Percentiles rank a stretch among this genome's conserved stretches.
Conservation (phyloP, 202 grass and related monocot species). For the Brachypodium distachyon region DNA sequence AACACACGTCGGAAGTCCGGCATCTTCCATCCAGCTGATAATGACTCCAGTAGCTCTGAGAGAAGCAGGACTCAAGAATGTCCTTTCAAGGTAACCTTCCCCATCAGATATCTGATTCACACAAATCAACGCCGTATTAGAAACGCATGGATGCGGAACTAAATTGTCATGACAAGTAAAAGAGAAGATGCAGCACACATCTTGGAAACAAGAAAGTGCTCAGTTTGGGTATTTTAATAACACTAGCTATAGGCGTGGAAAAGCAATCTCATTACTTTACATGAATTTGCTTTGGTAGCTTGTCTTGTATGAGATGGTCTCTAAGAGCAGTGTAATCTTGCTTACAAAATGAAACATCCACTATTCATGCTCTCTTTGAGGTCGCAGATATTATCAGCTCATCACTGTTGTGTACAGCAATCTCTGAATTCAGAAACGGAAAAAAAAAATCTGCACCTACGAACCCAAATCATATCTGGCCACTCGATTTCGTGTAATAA, state of each 20-base stretch:
- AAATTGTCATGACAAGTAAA: background rate
- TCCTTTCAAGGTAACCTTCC: slow-evolving; percentile 88
- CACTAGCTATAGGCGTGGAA: background rate
- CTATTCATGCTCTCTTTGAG: background rate
- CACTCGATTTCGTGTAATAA: background rate
- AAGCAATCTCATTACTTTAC: background rate
- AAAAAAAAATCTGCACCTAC: background rate
- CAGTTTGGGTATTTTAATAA: background rate
- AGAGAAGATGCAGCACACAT: background rate
- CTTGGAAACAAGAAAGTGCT: background rate
- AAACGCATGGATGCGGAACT: background rate
- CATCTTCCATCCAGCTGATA: slow-evolving; percentile 88
- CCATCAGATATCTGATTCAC: slow-evolving; percentile 68
- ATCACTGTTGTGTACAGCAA: background rate
- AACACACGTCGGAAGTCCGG: slow-evolving; percentile 65
- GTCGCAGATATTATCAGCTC: background rate
- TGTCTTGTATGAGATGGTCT: background rate
- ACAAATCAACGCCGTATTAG: slow-evolving; percentile 14
- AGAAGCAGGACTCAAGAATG: slow-evolving; percentile 81
- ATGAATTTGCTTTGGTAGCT: background rate
- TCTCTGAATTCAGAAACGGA: background rate
- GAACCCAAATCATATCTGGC: background rate
- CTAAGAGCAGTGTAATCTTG: background rate
- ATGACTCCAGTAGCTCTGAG: slow-evolving; percentile 64
- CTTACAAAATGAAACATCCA: background rate